Evolutionary conservation across 768 basidiomycete species (phyloP).

Genomic region (Termitomyces sp.): DNA sequence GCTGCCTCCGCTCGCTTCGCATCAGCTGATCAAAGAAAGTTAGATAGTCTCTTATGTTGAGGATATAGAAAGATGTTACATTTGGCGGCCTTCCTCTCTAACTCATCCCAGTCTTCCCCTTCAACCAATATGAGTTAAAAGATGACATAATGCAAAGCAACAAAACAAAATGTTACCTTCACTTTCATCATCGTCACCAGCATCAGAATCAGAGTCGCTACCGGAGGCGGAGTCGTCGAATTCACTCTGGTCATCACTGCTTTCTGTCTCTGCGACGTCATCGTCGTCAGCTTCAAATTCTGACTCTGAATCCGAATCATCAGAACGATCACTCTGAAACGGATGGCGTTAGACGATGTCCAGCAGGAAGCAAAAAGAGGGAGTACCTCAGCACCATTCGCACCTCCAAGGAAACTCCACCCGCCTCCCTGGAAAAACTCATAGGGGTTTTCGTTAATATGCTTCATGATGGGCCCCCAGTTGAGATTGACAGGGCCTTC

Average conservation of each 20-base stretch:
- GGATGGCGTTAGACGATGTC: background rate
- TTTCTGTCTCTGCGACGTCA: slow-evolving; percentile 45
- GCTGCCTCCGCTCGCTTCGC: slow-evolving; percentile 39
- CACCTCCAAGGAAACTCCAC: slow-evolving; percentile 84
- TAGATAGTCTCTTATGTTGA: slow-evolving; percentile 11
- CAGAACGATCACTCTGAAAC: slow-evolving; percentile 33
- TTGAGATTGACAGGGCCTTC: slow-evolving; percentile 97
- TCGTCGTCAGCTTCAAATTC: slow-evolving; percentile 56
- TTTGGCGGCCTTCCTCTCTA: slow-evolving; percentile 88
- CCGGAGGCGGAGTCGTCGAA: slow-evolving; percentile 64
- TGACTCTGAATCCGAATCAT: slow-evolving; percentile 44
- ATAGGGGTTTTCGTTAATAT: slow-evolving; percentile 91
- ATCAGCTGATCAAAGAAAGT: slow-evolving; percentile 34
- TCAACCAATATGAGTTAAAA: slow-evolving; percentile 3
- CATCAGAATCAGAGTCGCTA: slow-evolving; percentile 64
- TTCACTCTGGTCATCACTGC: slow-evolving; percentile 59
- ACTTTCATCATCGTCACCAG: slow-evolving; percentile 47
- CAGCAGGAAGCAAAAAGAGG: background rate
- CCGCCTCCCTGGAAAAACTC: slow-evolving; percentile 97
- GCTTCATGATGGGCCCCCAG: slow-evolving; percentile 99
- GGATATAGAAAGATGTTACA: slow-evolving; percentile 35
- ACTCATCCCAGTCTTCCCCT: slow-evolving; percentile 96
- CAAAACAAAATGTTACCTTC: slow-evolving; percentile 47
- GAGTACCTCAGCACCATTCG: slow-evolving; percentile 59
- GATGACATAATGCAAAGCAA: slow-evolving; percentile 7